phyloP scores from a whole-genome alignment of 2,329 filamentous ascomycete genomes.

The Aspergillus sp. region DNA sequence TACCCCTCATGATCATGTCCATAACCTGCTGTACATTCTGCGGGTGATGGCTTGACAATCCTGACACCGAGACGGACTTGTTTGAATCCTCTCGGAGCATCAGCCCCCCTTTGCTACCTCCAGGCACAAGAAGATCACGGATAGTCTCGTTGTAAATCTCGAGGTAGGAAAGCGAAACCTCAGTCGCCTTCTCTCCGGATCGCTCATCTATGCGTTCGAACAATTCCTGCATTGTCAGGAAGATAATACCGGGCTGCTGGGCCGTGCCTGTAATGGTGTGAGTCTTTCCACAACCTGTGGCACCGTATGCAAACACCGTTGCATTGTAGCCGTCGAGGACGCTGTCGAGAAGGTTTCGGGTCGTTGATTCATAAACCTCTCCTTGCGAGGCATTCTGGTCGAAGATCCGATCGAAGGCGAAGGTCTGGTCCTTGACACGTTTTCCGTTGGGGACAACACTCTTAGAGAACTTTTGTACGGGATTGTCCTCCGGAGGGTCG shows the following conservation, averaged over 20 bases:
- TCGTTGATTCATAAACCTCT: constrained; percentile 94
- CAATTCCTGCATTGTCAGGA: constrained; percentile 97
- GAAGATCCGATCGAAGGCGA: constrained; percentile 94
- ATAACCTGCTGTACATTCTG: constrained; percentile 94
- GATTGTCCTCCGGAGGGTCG: constrained; percentile 93
- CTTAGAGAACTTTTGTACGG: constrained; percentile 82
- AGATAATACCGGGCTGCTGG: constrained; percentile 95
- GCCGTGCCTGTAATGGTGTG: constrained; percentile 94
- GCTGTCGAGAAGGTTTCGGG: constrained; percentile 84
- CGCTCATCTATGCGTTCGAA: constrained; percentile 94
- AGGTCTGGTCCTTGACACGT: constrained; percentile 95
- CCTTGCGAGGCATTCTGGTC: constrained; percentile 91
- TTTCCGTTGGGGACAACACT: constrained; percentile 82
- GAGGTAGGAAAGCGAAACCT: constrained; percentile 89
- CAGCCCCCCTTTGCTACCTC: constrained; percentile 76
- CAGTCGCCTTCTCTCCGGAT: constrained; percentile 81
- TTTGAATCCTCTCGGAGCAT: constrained; percentile 95
- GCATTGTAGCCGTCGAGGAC: constrained; percentile 98
- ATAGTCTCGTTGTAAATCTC: constrained; percentile 99
- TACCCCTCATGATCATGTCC: constrained; percentile 97
- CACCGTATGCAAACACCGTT: constrained; percentile 97
- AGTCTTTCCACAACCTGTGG: constrained; percentile 96
- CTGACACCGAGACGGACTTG: constrained; percentile 86
- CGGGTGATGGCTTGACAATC: constrained; percentile 87
- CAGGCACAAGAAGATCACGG: constrained; percentile 85